These are phyloP conservation scores for Calonectria leucothoes DNA, from an alignment of 2,329 filamentous ascomycete genomes.

Conservation along the genomic window DNA sequence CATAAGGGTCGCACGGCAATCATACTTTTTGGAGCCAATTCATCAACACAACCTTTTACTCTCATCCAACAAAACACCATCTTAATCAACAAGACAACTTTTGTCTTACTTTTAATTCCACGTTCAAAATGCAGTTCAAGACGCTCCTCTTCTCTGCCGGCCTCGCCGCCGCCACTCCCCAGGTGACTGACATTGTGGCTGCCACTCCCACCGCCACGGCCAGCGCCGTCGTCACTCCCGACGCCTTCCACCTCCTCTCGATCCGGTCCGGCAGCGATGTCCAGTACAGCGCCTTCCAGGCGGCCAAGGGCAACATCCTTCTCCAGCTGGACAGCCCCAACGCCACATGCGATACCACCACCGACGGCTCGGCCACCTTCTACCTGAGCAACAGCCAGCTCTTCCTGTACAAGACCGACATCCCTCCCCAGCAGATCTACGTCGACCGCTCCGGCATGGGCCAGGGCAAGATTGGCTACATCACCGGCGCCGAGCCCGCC, in stretches of 20 bases:
- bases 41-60: neutral
- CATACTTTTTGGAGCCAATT: neutral
- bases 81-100: neutral
- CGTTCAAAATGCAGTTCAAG: slow-evolving; percentile 37
- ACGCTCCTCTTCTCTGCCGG: slow-evolving; percentile 31
- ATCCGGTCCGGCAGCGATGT: slow-evolving; percentile 61
- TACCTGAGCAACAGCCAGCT: slow-evolving; percentile 54
- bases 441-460: slow-evolving; percentile 71
- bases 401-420: slow-evolving; percentile 58
- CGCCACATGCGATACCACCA: slow-evolving; percentile 60
- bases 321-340: slow-evolving; percentile 57
- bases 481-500: slow-evolving; percentile 54
- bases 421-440: slow-evolving; percentile 59
- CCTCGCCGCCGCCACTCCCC: slow-evolving; percentile 12
- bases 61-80: neutral
- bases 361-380: slow-evolving; percentile 60
- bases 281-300: slow-evolving; percentile 59
- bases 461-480: slow-evolving; percentile 65
- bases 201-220: neutral
- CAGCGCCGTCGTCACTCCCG: neutral
- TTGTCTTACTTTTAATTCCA: neutral
- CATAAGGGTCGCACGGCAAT: neutral
- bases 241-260: slow-evolving; percentile 56
- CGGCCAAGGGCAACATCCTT: slow-evolving; percentile 56
- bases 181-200: neutral